Conservation (phyloP, 1,139 yeast species). For the Yamadazyma diddensiae region DNA sequence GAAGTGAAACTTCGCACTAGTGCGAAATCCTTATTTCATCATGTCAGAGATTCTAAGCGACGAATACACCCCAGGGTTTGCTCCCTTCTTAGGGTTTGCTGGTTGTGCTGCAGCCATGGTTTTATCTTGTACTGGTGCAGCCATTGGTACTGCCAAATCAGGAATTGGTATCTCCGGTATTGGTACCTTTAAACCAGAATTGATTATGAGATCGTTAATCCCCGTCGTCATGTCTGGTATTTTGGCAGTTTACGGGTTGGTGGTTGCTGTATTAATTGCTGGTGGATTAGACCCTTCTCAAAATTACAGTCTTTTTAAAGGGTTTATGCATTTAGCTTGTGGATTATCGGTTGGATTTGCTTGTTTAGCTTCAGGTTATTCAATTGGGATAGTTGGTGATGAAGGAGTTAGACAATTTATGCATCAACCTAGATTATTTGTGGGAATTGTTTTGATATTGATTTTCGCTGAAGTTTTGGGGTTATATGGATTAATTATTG, state of each 20-base stretch:
- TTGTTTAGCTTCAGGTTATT: constrained; percentile 96
- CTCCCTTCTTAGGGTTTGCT: constrained; percentile 94
- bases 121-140: constrained; percentile 91
- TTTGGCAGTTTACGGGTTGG: constrained; percentile 92
- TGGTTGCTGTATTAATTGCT: constrained; percentile 92
- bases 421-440: constrained; percentile 95
- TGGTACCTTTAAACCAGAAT: constrained; percentile 80
- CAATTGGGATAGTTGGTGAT: constrained; percentile 98
- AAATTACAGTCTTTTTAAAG: constrained; percentile 83
- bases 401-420: constrained; percentile 98
- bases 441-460: constrained; percentile 93
- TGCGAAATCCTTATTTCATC: too few relatives aligned
- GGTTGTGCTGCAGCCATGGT: constrained; percentile 93
- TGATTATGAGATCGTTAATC: constrained; percentile 78
- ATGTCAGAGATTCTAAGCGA: constrained; percentile 37
- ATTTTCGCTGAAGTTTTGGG: constrained; percentile 99
- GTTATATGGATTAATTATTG: constrained; percentile 91
- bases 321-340: constrained; percentile 95
- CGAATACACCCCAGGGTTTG: constrained; percentile 80
- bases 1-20: too few relatives aligned
- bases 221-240: constrained; percentile 99
- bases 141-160: constrained; percentile 96
- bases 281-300: constrained; percentile 81
- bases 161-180: constrained; percentile 96
- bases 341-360: constrained; percentile 95